phyloP scores from a whole-genome alignment of 2,329 filamentous ascomycete genomes.

The Monilinia fructigena region DNA sequence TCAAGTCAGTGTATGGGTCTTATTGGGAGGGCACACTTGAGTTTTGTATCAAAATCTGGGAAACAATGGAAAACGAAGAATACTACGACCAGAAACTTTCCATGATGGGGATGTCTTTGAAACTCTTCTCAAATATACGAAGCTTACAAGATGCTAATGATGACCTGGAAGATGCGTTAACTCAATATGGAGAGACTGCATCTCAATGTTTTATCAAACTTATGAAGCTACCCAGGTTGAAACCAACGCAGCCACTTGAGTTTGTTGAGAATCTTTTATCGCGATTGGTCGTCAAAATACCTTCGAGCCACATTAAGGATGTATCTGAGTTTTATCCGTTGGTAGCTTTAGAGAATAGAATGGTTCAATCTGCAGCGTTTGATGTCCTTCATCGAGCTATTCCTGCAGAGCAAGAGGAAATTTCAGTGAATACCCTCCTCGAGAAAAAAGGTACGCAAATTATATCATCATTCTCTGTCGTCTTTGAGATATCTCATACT shows the following conservation, averaged over 20 bases:
- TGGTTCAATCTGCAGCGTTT: conserved; percentile 79
- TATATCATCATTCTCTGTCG: not conserved
- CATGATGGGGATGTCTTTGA: conserved; percentile 69
- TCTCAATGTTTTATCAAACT: conserved; percentile 60
- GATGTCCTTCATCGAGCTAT: conserved; percentile 77
- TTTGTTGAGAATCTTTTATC: conserved; percentile 75
- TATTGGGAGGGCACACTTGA: conserved; percentile 73
- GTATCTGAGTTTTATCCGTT: conserved; percentile 70
- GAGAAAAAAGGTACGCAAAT: conserved; percentile 58
- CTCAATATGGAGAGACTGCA: conserved; percentile 56
- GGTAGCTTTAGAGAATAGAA: conserved; percentile 70
- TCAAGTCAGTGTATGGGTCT: conserved; percentile 80
- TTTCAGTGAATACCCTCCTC: conserved; percentile 73
- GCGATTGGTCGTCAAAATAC: conserved; percentile 64
- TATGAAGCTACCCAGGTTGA: conserved; percentile 53
- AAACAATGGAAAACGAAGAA: conserved; percentile 45
- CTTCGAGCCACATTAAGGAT: conserved; percentile 60
- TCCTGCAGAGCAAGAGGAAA: conserved; percentile 72
- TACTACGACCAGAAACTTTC: conserved; percentile 53
- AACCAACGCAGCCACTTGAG: conserved; percentile 62
- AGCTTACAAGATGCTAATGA: conserved; percentile 74
- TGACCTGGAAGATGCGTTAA: conserved; percentile 74
- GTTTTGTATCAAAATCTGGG: conserved; percentile 59
- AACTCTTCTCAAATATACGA: conserved; percentile 64
- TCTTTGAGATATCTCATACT: conserved; percentile 15